Percentiles rank a stretch among this genome's conserved stretches.
Conservation (phyloP, 1,139 yeast genomes). For the Scheffersomyces parashehatae region DNA sequence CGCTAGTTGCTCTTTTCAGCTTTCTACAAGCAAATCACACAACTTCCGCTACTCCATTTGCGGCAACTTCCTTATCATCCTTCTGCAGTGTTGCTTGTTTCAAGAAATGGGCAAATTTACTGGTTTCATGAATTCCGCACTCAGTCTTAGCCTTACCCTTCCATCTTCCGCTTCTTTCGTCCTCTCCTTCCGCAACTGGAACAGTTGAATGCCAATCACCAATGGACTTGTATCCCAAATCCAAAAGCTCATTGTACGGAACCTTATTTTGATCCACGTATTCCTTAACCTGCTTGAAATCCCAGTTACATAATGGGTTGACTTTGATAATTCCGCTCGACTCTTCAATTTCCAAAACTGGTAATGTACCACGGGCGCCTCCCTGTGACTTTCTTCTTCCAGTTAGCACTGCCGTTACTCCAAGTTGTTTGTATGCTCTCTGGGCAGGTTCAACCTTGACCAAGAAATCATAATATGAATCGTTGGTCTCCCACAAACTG, state of each 20-base stretch:
- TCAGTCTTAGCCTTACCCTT: slow-evolving; percentile 90
- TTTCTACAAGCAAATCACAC: too few species aligned
- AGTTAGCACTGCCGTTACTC: slow-evolving; percentile 81
- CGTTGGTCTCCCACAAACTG: slow-evolving; percentile 81
- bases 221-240: slow-evolving; percentile 84
- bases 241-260: slow-evolving; percentile 82
- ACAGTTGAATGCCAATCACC: slow-evolving; percentile 96
- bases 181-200: slow-evolving; percentile 90
- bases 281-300: slow-evolving; percentile 65
- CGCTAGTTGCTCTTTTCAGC: too few species aligned
- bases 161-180: slow-evolving; percentile 97
- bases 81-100: slow-evolving; percentile 4
- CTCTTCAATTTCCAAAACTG: slow-evolving; percentile 75
- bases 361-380: slow-evolving; percentile 72
- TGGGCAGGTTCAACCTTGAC: slow-evolving; percentile 94
- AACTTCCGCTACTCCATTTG: too few species aligned
- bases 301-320: slow-evolving; percentile 88
- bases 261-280: slow-evolving; percentile 72
- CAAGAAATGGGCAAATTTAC: slow-evolving; percentile 65
- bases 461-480: slow-evolving; percentile 75
- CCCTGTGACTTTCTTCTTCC: slow-evolving; percentile 94
- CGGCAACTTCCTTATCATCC: too few species aligned
- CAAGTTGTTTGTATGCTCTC: slow-evolving; percentile 73
- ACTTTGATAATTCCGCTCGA: slow-evolving; percentile 74
- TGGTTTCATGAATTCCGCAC: slow-evolving; percentile 89